A percentile compares a stretch with the other conserved stretches of the same genome.
Conservation (phyloP, 345 rosid genomes). For the sweet orange (Citrus sinensis) region DVS_A1.0 CM039163.1:49708501-49709000, state of each 20-base stretch:
- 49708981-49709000: constrained; percentile 36
- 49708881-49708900: neutral
- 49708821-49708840: neutral
- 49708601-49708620: neutral
- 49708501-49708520: neutral
- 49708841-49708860: neutral
- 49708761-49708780: too few species aligned
- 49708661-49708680: neutral
- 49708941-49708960: constrained; percentile 31
- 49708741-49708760: neutral
- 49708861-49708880: neutral
- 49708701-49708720: neutral
- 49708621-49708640: neutral
- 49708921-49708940: constrained; percentile 28
- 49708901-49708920: constrained; percentile 7
- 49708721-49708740: neutral
- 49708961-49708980: constrained; percentile 30
- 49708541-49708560: neutral
- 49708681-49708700: too few species aligned
- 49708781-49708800: neutral
- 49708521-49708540: neutral
- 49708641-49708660: neutral
- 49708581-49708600: neutral
- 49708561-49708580: neutral
- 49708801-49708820: neutral